Conservation (phyloP, 169 alveolate species). For the Eimeria mitis region DNA sequence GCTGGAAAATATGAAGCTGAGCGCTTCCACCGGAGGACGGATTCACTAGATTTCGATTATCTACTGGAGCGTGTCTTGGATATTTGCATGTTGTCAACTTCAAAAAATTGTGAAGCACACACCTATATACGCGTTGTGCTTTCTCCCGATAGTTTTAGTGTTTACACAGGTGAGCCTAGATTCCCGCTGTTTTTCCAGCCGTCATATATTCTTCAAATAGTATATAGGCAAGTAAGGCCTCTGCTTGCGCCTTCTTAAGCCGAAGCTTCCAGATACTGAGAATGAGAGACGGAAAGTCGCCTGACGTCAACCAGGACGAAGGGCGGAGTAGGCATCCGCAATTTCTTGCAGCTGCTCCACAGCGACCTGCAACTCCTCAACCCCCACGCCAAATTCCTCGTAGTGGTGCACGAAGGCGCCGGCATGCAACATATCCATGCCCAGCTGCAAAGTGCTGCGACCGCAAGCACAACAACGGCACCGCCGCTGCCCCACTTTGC, state of each 20-base stretch:
- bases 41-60: neutral
- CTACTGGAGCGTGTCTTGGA: neutral
- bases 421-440: conserved; percentile 48
- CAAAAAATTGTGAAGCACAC: neutral
- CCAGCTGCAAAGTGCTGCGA: conserved; percentile 40
- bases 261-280: neutral
- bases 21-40: neutral
- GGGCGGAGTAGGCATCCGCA: conserved; percentile 16
- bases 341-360: conserved; percentile 46
- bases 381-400: conserved; percentile 65
- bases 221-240: neutral
- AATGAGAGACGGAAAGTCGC: neutral
- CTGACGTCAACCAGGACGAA: neutral
- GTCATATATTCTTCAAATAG: neutral
- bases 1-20: neutral
- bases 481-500: neutral
- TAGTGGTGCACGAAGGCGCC: conserved; percentile 64
- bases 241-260: neutral
- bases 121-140: neutral
- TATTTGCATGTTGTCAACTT: neutral
- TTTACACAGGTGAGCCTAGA: neutral
- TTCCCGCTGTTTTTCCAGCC: neutral
- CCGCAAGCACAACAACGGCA: neutral
- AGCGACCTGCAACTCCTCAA: conserved; percentile 26
- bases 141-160: neutral